These are phyloP conservation scores for Fusarium nodosum DNA, from an alignment of 2,329 filamentous ascomycete genomes.

Conservation along the genomic window DNA sequence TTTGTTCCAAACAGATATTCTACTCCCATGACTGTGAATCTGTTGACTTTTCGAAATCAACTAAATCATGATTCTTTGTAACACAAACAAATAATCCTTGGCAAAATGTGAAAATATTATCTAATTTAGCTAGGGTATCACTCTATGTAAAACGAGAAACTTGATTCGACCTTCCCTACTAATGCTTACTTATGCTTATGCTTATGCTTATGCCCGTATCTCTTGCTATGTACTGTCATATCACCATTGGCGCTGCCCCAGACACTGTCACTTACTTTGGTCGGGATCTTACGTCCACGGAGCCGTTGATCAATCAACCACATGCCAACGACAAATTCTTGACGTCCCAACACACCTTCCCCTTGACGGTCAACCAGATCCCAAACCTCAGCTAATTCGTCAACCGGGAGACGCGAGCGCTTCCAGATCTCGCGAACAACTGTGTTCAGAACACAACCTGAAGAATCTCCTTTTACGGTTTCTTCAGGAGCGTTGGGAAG, in stretches of 20 bases:
- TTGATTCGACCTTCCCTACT: conserved; percentile 11
- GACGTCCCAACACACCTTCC: conserved; percentile 69
- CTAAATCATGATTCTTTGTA: background rate
- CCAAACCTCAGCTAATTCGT: conserved; percentile 82
- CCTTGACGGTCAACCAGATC: conserved; percentile 74
- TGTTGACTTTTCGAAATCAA: background rate
- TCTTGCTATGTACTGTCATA: conserved; percentile 51
- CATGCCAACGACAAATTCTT: conserved; percentile 85
- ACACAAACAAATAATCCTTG: background rate
- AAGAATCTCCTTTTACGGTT: conserved; percentile 48
- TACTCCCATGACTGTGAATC: background rate
- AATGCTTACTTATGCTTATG: conserved; percentile 17
- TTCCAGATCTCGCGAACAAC: conserved; percentile 82
- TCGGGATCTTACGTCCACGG: conserved; percentile 82
- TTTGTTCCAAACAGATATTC: background rate
- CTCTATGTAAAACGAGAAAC: conserved; percentile 39
- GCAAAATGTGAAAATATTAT: conserved; percentile 1
- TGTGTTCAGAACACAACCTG: conserved; percentile 73
- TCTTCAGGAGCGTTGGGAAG: conserved; percentile 36
- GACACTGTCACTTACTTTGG: conserved; percentile 78
- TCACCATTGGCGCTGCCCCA: conserved; percentile 76
- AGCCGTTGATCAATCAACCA: conserved; percentile 86
- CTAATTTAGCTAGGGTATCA: conserved; percentile 48
- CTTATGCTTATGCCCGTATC: conserved; percentile 21
- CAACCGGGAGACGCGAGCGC: conserved; percentile 74